Conservation (phyloP, 176 grass and related monocot genomes). For the Oryza coarctata region DNA sequence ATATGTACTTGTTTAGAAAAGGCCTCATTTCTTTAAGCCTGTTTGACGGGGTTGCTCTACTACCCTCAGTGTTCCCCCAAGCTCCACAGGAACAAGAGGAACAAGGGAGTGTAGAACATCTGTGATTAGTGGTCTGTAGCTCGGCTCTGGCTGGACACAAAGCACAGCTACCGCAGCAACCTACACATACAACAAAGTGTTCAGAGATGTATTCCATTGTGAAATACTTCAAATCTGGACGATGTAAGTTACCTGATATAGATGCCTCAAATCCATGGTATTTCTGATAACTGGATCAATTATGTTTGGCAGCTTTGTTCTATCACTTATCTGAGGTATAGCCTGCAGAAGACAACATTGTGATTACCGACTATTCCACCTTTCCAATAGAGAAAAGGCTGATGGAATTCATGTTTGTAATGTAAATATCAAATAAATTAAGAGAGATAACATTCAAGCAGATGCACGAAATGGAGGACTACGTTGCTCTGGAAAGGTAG, state of each 20-base stretch:
- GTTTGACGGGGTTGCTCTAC: slow-evolving; percentile 22
- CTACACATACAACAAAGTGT: slow-evolving; percentile 29
- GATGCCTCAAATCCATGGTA: slow-evolving; percentile 76
- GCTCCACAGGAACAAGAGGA: slow-evolving; percentile 71
- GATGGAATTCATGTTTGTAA: not conserved
- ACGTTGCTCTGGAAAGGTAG: not conserved
- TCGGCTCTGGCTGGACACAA: slow-evolving; percentile 77
- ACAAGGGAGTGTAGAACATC: slow-evolving; percentile 79
- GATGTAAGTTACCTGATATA: slow-evolving; percentile 57
- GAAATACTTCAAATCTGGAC: not conserved
- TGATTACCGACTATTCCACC: not conserved
- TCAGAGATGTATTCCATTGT: not conserved
- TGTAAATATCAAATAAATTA: not conserved
- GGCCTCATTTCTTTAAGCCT: not conserved
- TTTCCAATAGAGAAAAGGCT: not conserved
- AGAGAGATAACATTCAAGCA: not conserved
- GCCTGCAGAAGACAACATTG: slow-evolving; percentile 44
- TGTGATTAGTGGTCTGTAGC: slow-evolving; percentile 76
- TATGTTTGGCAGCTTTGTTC: slow-evolving; percentile 70
- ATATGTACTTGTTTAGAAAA: not conserved
- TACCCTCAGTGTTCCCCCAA: slow-evolving; percentile 60
- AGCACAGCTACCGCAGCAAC: slow-evolving; percentile 76
- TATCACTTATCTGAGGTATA: slow-evolving; percentile 80
- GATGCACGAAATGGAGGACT: not conserved
- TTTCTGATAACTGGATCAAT: slow-evolving; percentile 68